These are phyloP conservation scores for Hymenotorrendiella dingleyae DNA, from an alignment of 2,329 filamentous ascomycete genomes.

Conservation along the genomic window DNA sequence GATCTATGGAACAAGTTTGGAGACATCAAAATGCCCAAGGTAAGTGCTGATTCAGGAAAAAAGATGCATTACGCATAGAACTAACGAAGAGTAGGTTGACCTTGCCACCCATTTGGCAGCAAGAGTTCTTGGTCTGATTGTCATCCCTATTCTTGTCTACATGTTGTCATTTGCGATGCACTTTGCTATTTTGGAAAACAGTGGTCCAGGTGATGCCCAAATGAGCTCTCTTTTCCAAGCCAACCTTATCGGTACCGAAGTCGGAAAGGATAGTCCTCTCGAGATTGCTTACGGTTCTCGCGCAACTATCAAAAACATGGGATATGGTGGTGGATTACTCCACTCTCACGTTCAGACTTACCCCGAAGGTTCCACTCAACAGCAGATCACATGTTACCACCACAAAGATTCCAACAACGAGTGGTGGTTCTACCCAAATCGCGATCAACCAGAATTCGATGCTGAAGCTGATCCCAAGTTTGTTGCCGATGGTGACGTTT, in stretches of 20 bases:
- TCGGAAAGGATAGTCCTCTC: conserved; percentile 89
- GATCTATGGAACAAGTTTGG: conserved; percentile 99
- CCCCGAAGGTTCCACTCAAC: conserved; percentile 86
- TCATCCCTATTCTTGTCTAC: conserved; percentile 86
- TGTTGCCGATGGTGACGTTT: conserved; percentile 68
- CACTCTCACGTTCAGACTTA: conserved; percentile 97
- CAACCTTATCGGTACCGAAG: conserved; percentile 87
- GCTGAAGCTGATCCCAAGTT: conserved; percentile 65
- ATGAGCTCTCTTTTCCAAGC: conserved; percentile 99
- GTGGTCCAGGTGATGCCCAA: conserved; percentile 95
- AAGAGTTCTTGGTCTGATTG: conserved; percentile 78
- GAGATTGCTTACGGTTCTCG: conserved; percentile 87
- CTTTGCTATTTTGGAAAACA: conserved; percentile 89
- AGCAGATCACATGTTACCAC: conserved; percentile 98
- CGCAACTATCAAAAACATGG: conserved; percentile 97
- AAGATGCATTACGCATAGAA: background rate
- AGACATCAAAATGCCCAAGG: conserved; percentile 82
- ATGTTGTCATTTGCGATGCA: conserved; percentile 93
- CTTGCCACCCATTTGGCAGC: conserved; percentile 74
- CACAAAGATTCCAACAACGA: conserved; percentile 99
- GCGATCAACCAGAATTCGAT: conserved; percentile 67
- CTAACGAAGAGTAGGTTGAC: conserved; percentile 38
- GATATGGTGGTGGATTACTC: conserved; percentile 91
- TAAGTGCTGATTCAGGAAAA: conserved; percentile 37
- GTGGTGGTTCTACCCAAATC: conserved; percentile 98